Evolutionary conservation across 2,329 filamentous ascomycete species (phyloP), one percentile per base, ranked within the genome.

Genomic region (Fonsecaea erecta): DNA sequence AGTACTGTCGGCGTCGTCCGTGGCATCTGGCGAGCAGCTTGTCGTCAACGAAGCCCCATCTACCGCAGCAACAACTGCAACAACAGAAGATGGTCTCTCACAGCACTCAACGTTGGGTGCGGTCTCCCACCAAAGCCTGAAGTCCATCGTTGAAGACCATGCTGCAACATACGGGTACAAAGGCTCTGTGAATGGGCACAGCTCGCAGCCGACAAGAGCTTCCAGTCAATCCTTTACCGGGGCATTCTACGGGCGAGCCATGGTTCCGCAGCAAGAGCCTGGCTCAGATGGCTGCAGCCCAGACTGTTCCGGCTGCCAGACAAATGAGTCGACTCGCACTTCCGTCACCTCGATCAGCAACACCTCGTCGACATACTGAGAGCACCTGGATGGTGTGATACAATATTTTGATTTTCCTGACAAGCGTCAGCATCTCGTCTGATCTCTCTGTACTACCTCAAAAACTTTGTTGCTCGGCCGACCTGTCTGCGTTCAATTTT

Each of bases 291-390:
- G 65, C 28, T 69, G 64, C 64, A 69, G 64, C 37, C 62, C 64
- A 16, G 67, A 69, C 48, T 64, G 62, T 46, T 52, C 64, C 11
- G 55, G 62, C 37, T 65, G 60, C 43, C 67, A 57, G 35, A 66
- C 62, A 18, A 63, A 61, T n/a, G 63, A 68, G 32, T 66, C 68
- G n/a, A 60, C 60, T 21, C 56, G 59, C 35, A 54, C 52, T 7
- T 66, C 68, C 8, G 58, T 66, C 21, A 55, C 62, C 16, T 63
- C 66, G 7, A 64, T 68, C 35, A 64, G 60, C 52, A 70, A 65
- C 43, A 43, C 54, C 26, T 66, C 63, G 14, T 63, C 63, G 2
- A 59, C 58, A 24, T 69, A 64, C 51, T 69, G 62, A 65, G 5
- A 21, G 26, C 26, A 18, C 12, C 57, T 28, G 26, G 55, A 24